Base-by-base conservation (phyloP, 192 early-diverging fungal species). In the Phycomyces nitens region DNA sequence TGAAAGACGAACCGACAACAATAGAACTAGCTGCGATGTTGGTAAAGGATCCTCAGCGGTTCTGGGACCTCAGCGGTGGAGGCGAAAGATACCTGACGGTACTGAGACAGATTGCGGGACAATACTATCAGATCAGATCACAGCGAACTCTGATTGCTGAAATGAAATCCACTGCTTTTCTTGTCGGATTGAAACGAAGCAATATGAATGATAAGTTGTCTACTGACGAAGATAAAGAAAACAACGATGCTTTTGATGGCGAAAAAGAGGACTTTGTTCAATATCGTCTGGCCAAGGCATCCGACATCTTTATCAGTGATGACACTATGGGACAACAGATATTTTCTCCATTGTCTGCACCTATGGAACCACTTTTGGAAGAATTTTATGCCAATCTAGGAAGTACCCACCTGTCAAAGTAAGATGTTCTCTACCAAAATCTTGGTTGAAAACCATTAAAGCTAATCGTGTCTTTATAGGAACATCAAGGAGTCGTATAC, bases 261-360 rank as follows among this genome's bases (percentile, higher is more conserved):
- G 68, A 77, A 40, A 62, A 69, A 26, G 64, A 75, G 53, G 47
- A 73, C 57, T 65, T 80, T n/a, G 70, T 88, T 10, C 69, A 83
- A 27, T 88, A 86, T 65, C 68, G 76, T 34, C 77, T 94, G 9
- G 92, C 88, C 0, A 63, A 67, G 5, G 89, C 93, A 0, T 62
- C 75, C 5, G 85, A 91, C 41, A 89, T 96, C 23, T 91, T 82
- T 62, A 72, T 96, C 40, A 84, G 89, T 21, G 92, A 96, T 72
- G 89, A 95, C 56, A 80, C 86, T 0, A 82, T 84, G 4, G 74
- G 87, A 11, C 78, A 81, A 7, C 83, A 89, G 58, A 76, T 92
- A 34, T 96, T 96, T 66, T 75, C 73, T 0, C 93, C 93, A 1
- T 70, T 92, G 5, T 77, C 77, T 52, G 81, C 82, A 1, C 94